These are phyloP conservation scores for Gracilaria gracilis DNA, from an alignment of 23 red algal genomes.

Conservation along the genomic window DNA sequence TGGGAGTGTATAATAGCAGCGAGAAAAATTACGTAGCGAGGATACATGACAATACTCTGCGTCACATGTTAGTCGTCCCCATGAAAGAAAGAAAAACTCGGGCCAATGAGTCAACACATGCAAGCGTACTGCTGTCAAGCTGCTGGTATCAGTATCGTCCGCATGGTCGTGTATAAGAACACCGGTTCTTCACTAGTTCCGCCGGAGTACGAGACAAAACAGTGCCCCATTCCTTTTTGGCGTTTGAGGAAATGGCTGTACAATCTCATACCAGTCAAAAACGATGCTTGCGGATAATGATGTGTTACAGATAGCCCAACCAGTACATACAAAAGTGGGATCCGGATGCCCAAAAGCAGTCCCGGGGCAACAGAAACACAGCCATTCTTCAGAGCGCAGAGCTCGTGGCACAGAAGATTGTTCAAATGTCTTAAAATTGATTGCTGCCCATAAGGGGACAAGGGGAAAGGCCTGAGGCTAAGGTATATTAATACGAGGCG, in stretches of 20 bases:
- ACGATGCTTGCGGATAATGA: not conserved
- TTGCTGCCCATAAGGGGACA: no score
- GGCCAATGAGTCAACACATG: not conserved
- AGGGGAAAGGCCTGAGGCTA: no score
- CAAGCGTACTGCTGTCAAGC: not conserved
- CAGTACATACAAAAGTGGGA: not conserved
- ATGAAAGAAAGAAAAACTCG: not conserved
- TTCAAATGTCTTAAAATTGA: no score
- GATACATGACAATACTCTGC: not conserved
- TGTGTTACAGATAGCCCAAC: not conserved
- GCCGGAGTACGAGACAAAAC: not conserved
- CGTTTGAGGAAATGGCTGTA: not conserved
- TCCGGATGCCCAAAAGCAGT: not conserved
- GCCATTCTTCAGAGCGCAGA: no score
- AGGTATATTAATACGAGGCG: no score
- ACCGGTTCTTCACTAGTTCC: not conserved
- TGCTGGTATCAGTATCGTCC: not conserved
- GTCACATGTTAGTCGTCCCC: not conserved
- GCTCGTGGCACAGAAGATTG: no score
- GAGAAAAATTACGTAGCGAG: not conserved
- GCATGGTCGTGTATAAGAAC: not conserved
- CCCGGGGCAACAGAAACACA: no score
- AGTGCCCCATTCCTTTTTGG: not conserved
- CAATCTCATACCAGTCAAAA: not conserved
- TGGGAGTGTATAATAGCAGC: no score